Conservation (phyloP, 2,329 filamentous ascomycete species). For the Clonostachys sp. region DNA sequence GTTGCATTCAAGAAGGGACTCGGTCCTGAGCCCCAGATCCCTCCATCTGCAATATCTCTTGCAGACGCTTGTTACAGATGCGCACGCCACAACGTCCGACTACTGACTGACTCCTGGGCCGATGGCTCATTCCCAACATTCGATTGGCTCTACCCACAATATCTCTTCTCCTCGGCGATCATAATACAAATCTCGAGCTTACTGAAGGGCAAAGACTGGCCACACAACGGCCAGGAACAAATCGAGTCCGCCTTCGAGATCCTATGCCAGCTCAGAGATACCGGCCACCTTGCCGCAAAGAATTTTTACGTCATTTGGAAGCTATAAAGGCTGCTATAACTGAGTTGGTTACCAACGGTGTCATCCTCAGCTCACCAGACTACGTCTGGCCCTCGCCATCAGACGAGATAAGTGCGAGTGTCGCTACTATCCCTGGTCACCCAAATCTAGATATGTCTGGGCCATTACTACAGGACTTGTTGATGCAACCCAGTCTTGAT, state of each 20-base stretch:
- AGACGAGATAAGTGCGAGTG: not conserved
- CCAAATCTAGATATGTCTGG: not conserved
- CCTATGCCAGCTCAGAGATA: conserved; percentile 27
- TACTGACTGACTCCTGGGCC: conserved; percentile 38
- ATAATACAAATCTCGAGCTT: conserved; percentile 37
- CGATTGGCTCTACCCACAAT: conserved; percentile 40
- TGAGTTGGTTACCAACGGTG: not conserved
- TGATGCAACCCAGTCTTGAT: conserved; percentile 11
- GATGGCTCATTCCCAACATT: conserved; percentile 39
- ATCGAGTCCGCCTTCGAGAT: conserved; percentile 31
- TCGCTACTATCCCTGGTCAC: not conserved
- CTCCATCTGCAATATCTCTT: conserved; percentile 25
- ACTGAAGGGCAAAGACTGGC: conserved; percentile 16
- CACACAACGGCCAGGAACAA: conserved; percentile 30
- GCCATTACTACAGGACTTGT: conserved; percentile 12
- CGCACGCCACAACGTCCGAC: conserved; percentile 33
- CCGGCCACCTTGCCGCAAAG: conserved; percentile 12
- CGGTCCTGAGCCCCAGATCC: conserved; percentile 13
- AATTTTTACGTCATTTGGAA: not conserved
- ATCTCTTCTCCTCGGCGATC: conserved; percentile 38
- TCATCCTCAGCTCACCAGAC: not conserved
- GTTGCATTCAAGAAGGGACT: conserved; percentile 12
- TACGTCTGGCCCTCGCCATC: not conserved
- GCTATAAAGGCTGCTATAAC: not conserved
- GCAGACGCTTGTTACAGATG: conserved; percentile 38